Percentiles rank a stretch among this genome's conserved stretches.
These are phyloP conservation scores for Friedmanniomyces endolithicus DNA, from an alignment of 495 filamentous ascomycete genomes.

Conservation along the genomic window DNA sequence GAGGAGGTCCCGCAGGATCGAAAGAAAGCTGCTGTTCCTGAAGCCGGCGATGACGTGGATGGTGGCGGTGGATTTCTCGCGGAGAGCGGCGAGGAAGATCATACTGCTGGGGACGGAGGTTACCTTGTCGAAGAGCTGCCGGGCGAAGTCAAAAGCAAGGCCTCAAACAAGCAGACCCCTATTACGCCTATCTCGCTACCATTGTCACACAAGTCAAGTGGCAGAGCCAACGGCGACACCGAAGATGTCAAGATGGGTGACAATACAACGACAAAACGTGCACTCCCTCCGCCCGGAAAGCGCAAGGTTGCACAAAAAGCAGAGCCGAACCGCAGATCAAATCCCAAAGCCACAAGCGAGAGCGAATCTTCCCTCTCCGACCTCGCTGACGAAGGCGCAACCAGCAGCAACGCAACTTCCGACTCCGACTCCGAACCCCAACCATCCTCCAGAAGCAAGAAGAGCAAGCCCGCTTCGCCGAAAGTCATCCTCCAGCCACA, in stretches of 20 bases:
- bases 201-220: slow-evolving; percentile 17
- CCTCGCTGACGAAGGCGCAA: background rate
- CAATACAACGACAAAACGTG: background rate
- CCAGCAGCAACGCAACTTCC: background rate
- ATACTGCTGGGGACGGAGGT: background rate
- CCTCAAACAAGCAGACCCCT: slow-evolving; percentile 8
- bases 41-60: background rate
- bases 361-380: slow-evolving; percentile 4
- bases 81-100: slow-evolving; percentile 7
- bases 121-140: slow-evolving; percentile 15
- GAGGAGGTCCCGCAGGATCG: slow-evolving; percentile 4
- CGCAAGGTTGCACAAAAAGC: background rate
- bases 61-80: slow-evolving; percentile 14
- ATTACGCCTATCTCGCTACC: slow-evolving; percentile 26
- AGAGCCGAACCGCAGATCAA: background rate
- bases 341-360: background rate
- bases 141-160: background rate
- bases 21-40: background rate
- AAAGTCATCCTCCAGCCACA: background rate
- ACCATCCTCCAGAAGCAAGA: background rate
- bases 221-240: slow-evolving; percentile 3
- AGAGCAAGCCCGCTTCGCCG: background rate
- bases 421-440: background rate
- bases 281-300: background rate
- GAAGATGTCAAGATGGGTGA: slow-evolving; percentile 1